Evolutionary conservation across 805 yeast species (phyloP).

Genomic region (Wickerhamomyces hampshirensis): DNA sequence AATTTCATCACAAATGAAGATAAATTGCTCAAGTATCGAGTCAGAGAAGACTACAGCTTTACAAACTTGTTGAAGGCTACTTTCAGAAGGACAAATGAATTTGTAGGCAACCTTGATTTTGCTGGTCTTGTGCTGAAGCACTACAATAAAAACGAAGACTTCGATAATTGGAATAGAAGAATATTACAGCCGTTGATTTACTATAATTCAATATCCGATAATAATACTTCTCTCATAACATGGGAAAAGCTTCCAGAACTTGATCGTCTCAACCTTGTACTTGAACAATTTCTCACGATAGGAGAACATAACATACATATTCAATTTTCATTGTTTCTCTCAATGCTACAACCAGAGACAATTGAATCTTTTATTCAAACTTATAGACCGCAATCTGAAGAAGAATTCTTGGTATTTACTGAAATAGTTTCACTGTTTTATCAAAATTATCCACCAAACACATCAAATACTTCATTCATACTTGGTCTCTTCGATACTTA

Average conservation of each 20-base stretch:
- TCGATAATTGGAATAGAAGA: neutral
- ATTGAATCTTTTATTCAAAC: neutral
- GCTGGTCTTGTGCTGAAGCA: neutral
- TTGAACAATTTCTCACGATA: neutral
- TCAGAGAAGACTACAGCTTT: neutral
- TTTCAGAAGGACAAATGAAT: neutral
- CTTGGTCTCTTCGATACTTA: neutral
- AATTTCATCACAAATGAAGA: neutral
- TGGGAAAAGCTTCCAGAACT: neutral
- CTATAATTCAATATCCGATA: neutral
- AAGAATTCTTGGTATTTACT: neutral
- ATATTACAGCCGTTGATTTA: neutral
- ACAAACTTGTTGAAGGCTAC: neutral
- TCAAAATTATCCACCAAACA: neutral
- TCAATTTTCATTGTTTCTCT: too few relatives aligned
- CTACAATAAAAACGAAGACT: neutral
- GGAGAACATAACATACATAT: neutral
- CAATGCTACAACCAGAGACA: neutral
- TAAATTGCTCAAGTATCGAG: neutral
- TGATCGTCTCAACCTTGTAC: neutral
- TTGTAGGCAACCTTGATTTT: neutral
- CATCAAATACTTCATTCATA: neutral
- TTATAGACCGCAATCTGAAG: neutral
- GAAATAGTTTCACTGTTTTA: neutral
- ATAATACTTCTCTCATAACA: too few relatives aligned